Percentiles rank a stretch among this genome's conserved stretches.
phyloP scores from a whole-genome alignment of 352 stramenopile species.

The Phytopythium vexans region DNA sequence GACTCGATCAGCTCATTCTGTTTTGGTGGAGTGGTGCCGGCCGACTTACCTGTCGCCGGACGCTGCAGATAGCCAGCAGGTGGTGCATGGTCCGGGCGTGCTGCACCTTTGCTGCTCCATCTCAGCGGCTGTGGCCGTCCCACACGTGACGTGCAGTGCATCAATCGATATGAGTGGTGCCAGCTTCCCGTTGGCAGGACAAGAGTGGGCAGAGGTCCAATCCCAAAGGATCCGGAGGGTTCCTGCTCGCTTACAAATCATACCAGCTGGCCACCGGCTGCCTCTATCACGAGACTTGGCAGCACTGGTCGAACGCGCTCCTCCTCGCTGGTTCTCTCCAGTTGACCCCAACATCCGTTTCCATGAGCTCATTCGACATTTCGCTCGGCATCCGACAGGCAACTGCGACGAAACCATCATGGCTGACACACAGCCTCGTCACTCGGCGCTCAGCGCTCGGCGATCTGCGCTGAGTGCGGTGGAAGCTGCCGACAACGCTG shows the following conservation, averaged over 20 bases:
- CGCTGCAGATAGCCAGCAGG: too few relatives aligned
- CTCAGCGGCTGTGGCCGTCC: neutral
- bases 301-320: too few relatives aligned
- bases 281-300: too few relatives aligned
- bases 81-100: too few relatives aligned
- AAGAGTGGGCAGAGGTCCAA: neutral
- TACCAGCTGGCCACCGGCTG: too few relatives aligned
- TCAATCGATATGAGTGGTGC: conserved; percentile 1
- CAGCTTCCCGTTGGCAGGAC: neutral
- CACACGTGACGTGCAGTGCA: neutral
- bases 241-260: too few relatives aligned
- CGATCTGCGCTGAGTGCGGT: neutral
- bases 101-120: too few relatives aligned
- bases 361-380: conserved; percentile 1
- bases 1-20: too few relatives aligned
- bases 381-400: neutral
- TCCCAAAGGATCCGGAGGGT: too few relatives aligned
- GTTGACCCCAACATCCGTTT: neutral
- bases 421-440: neutral
- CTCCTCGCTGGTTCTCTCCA: too few relatives aligned
- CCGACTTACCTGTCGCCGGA: too few relatives aligned
- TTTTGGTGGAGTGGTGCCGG: too few relatives aligned
- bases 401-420: neutral
- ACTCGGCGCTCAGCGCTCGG: neutral
- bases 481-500: neutral